Conservation (phyloP, 345 rosid species). For the Eucalyptus guilfoylei region DNA sequence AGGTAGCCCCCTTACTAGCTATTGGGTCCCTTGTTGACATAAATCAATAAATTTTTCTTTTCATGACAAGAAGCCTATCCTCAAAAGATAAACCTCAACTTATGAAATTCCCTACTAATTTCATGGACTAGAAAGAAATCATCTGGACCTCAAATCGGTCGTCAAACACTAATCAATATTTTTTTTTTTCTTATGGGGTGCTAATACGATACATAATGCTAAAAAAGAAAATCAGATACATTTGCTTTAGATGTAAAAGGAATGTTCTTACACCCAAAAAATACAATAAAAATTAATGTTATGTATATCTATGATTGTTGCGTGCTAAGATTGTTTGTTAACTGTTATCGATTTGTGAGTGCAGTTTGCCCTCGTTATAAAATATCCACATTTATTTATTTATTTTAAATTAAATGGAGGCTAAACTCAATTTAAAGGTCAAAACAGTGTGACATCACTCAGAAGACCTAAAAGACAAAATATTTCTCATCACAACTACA, state of each 20-base stretch:
- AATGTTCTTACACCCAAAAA: not conserved
- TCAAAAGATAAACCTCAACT: not conserved
- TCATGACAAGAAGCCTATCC: not conserved
- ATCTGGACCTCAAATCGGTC: not conserved
- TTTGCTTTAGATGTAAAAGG: too few species aligned
- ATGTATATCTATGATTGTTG: not conserved
- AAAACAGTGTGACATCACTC: not conserved
- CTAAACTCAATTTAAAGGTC: not conserved
- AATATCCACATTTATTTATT: not conserved
- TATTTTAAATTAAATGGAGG: not conserved
- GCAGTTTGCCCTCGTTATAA: not conserved
- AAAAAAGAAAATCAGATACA: not conserved
- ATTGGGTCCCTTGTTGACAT: not conserved
- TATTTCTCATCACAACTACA: not conserved
- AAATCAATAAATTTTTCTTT: not conserved
- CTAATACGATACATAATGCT: not conserved
- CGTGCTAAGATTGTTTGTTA: not conserved
- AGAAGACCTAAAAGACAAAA: not conserved
- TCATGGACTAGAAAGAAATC: not conserved
- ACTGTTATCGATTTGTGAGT: not conserved
- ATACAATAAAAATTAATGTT: not conserved
- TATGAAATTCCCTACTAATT: not conserved
- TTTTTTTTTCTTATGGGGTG: not conserved
- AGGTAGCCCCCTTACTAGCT: not conserved
- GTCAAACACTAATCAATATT: not conserved